Evolutionary conservation across 1,284 basidiomycete genomes (phyloP), one percentile per base, ranked within the genome.

Genomic region (Wolfiporia cocos): DNA sequence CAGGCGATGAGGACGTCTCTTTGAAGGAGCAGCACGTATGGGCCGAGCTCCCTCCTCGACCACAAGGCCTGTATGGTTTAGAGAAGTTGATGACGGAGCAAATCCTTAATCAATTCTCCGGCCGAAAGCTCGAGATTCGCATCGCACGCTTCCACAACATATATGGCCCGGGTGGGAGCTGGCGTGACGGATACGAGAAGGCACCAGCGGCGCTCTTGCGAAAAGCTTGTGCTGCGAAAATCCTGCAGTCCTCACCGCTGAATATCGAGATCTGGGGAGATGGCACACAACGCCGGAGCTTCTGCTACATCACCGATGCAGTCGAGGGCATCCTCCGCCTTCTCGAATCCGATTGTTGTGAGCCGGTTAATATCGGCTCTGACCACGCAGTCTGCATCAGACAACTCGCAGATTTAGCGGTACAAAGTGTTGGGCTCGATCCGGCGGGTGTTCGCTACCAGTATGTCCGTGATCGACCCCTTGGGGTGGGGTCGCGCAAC

Each of bases 131-230:
- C 22, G 51, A 62, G 7, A 51, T 76, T 17, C 67, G 65, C 17
- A 70, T 78, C 34, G 74, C 73, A 0, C 68, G 78, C 0, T 78
- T 81, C 48, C 78, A 80, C 42, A 79, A 80, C 44, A 63, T 81
- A 14, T 80, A 67, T 47, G 78, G 78, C 3, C 75, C 74, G 1
- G 62, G 68, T 4, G 74, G 74, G 0, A 62, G 71, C 3, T 80
- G 74, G 74, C 59, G 53, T 38, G 63, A 68, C 29, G 78, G 78
- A 0, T 66, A 68, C 11, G 78, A 81, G 58, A 81, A 80, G 50
- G 77, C 61, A 1, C 78, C 76, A 0, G 78, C 78, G 4, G 76
- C 78, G 0, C 49, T 81, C 43, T 56, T 77, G 14, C 70, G 77
- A 5, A 80, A 79, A 48, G 73, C 74, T 2, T 24, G 71, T 14